A percentile compares a stretch with the other conserved stretches of the same genome.
These are phyloP conservation scores for Amoeboaphelidium protococcarum DNA, from an alignment of 371 early-diverging fungal species.

Conservation along the genomic window DNA sequence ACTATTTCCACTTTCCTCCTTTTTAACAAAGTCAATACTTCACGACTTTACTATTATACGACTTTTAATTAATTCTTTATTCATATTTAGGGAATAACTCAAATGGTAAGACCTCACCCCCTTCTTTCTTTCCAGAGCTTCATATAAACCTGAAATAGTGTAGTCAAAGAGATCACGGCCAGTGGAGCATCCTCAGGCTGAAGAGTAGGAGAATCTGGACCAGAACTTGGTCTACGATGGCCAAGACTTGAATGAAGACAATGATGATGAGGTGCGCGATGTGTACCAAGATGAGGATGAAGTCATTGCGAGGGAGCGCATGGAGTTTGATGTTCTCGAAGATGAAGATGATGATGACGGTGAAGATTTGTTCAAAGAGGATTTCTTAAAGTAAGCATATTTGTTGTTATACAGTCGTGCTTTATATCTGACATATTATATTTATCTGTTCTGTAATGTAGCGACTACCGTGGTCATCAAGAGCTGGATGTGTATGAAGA, in stretches of 20 bases:
- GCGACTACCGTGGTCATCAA: conserved; percentile 10
- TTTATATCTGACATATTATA: background rate
- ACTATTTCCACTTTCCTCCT: too few species aligned
- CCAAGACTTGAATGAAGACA: conserved; percentile 27
- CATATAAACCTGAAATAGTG: too few species aligned
- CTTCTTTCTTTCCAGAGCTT: too few species aligned
- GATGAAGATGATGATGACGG: conserved; percentile 6
- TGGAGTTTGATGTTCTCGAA: conserved; percentile 7
- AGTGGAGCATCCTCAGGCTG: too few species aligned
- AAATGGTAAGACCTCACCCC: too few species aligned
- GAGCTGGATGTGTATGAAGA: conserved; percentile 46
- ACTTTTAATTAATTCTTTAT: too few species aligned
- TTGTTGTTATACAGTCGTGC: background rate
- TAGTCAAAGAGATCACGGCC: too few species aligned
- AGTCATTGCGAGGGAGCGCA: conserved; percentile 8
- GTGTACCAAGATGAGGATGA: conserved; percentile 4
- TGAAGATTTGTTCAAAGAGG: conserved; percentile 19
- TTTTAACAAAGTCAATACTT: too few species aligned
- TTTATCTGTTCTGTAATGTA: background rate
- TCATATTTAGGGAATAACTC: too few species aligned
- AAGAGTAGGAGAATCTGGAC: too few species aligned
- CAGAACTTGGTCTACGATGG: too few species aligned
- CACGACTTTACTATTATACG: too few species aligned
- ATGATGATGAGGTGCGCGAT: conserved; percentile 25
- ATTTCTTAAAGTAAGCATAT: conserved; percentile 3